Base-by-base conservation (phyloP, 2,329 filamentous ascomycete species). In the Gaeumannomyces tritici region DNA sequence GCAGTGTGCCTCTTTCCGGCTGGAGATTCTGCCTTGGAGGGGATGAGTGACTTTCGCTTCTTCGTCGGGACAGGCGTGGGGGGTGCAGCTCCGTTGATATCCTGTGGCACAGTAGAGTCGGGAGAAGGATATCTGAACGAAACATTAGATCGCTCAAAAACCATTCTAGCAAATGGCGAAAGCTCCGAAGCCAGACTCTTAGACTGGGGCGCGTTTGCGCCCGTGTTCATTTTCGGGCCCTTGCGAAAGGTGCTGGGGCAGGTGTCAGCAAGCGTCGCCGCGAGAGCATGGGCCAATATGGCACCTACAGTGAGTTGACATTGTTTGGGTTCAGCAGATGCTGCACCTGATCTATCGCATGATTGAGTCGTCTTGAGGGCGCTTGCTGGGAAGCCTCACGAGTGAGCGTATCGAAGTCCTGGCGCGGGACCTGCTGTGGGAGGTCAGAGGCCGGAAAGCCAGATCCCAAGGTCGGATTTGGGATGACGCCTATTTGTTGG, bases 301-400 rank as follows among this genome's bases (percentile, higher is more conserved):
- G 61, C 58, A 35, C 66, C 21, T 75, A 90, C 88, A 84, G 90
- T 69, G 88, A 77, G 12, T 89, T 88, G 65, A 89, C 78, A 64
- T 87, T 86, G n/a, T 87, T 83, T 1, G 86, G 83, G 70, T 87
- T 86, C 62, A 97, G 74, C 55, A 96, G 82, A 65, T 87, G 85
- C 63, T 90, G 84, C 33, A 97, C 79, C 72, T 93, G 87, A 68
- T 89, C 83, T 57, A 93, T 80, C 13, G 87, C 88, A 67, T 88
- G 85, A 67, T 90, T 87, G 58, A 93, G 77, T 66, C 85, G 83
- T 70, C 84, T 83, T 26, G 89, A 87, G 33, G 81, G 80, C 56
- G 83, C 80, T 59, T 80, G 76, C 65, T 78, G 82, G 55, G 79
- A 75, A 64, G 88, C 86, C 71, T 93, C 90, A 66, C 80, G 79